Percentiles rank a stretch among this genome's conserved stretches.
phyloP scores from a whole-genome alignment of 441 rosid species.

The Biscutella laevigata region DNA sequence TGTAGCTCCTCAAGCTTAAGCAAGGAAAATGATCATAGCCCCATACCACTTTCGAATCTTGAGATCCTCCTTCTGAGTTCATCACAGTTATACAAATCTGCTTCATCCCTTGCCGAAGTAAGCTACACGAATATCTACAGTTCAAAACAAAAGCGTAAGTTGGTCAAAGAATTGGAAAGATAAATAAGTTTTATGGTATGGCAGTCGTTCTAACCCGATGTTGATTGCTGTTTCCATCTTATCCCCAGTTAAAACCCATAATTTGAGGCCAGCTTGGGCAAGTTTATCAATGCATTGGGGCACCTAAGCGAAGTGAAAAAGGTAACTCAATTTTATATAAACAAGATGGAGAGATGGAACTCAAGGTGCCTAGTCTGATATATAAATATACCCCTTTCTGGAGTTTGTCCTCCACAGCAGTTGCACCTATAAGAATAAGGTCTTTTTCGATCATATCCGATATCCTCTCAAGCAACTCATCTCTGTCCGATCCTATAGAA shows the following conservation, averaged over 20 bases:
- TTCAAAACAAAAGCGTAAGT: slow-evolving; percentile 17
- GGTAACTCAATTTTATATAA: slow-evolving; percentile 20
- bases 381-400: slow-evolving; percentile 81
- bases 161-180: slow-evolving; percentile 19
- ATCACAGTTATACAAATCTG: slow-evolving; percentile 52
- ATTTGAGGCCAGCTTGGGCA: slow-evolving; percentile 96
- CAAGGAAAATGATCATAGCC: slow-evolving; percentile 17
- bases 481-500: slow-evolving; percentile 72
- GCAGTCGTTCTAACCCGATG: slow-evolving; percentile 58
- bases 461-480: slow-evolving; percentile 59
- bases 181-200: slow-evolving; percentile 6
- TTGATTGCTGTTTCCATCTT: slow-evolving; percentile 99
- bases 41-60: slow-evolving; percentile 57
- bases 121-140: slow-evolving; percentile 79
- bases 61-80: slow-evolving; percentile 40
- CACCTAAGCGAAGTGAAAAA: slow-evolving; percentile 43
- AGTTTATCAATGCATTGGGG: slow-evolving; percentile 98
- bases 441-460: slow-evolving; percentile 86
- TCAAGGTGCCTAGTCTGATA: slow-evolving; percentile 8
- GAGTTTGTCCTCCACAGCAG: slow-evolving; percentile 96
- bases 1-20: background rate
- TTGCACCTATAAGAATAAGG: slow-evolving; percentile 87
- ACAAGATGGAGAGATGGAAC: background rate
- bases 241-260: slow-evolving; percentile 97
- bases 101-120: slow-evolving; percentile 93